Percentiles rank a stretch among this genome's conserved stretches.
phyloP scores from a whole-genome alignment of 768 basidiomycete genomes.

The Rickenella mellea region DNA sequence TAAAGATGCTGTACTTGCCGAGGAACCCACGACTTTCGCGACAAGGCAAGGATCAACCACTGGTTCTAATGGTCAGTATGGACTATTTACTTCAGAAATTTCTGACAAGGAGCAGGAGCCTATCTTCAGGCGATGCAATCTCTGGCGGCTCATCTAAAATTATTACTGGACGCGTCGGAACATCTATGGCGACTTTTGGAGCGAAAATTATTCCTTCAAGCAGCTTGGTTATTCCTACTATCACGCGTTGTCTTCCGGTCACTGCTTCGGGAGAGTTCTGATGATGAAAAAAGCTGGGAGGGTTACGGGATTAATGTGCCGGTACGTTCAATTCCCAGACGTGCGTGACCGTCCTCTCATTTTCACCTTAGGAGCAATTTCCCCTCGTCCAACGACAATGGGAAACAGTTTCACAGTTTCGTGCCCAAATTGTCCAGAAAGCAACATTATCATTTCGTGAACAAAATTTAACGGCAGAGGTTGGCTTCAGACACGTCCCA shows the following conservation, averaged over 20 bases:
- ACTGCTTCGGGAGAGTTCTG: conserved; percentile 52
- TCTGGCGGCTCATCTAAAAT: conserved; percentile 81
- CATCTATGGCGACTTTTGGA: conserved; percentile 86
- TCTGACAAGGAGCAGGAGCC: conserved; percentile 34
- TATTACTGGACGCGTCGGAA: conserved; percentile 88
- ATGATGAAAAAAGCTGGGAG: conserved; percentile 53
- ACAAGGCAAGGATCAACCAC: conserved; percentile 2
- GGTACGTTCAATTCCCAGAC: conserved; percentile 40
- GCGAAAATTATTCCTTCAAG: conserved; percentile 66
- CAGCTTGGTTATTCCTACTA: conserved; percentile 82
- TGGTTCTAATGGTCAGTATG: conserved; percentile 1
- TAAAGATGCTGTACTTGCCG: conserved; percentile 39
- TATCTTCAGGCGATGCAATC: conserved; percentile 62
- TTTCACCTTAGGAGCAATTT: conserved; percentile 59
- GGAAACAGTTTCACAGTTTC: conserved; percentile 82
- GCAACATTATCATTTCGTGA: conserved; percentile 78
- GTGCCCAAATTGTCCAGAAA: conserved; percentile 80
- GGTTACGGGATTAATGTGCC: conserved; percentile 51
- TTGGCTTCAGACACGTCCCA: conserved; percentile 19
- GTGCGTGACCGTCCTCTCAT: too few species aligned
- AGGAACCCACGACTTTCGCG: conserved; percentile 26
- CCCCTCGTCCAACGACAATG: conserved; percentile 88
- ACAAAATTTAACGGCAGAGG: conserved; percentile 39
- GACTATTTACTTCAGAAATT: not conserved
- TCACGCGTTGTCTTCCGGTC: conserved; percentile 78